Base-by-base conservation (phyloP, 176 grass and related monocot species). In the Elaeis guineensis region DNA sequence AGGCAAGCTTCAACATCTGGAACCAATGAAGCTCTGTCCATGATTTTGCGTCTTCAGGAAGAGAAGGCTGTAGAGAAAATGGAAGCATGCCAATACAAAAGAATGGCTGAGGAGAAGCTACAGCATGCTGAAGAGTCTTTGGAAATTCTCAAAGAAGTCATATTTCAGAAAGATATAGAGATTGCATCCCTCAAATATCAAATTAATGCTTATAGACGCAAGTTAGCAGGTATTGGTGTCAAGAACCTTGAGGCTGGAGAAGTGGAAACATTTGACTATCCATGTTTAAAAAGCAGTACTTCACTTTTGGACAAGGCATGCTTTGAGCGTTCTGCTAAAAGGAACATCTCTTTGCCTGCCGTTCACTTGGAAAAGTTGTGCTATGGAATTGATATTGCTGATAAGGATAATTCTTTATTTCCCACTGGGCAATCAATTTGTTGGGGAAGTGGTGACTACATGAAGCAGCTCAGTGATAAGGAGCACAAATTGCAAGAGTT, bases 41-140 rank as follows among this genome's bases (percentile, higher is more conserved):
- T 82, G 79, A 82, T 82, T 49, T 55, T 71, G 48, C 73, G 73
- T 17, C 73, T 82, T 22, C 79, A 82, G 65, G 67, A 72, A 30
- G 73, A 82, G 70, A 82, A 82, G 69, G 74, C 79, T 17, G 58
- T 48, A 21, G 73, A 66, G 53, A 77, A 77, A 49, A 72, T 82
- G 73, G 68, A 82, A 62, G 69, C 66, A 17, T 52, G 63, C 39
- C 79, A 82, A 25, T 82, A 82, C 67, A 77, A 57, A 56, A 77
- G 79, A 56, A 62, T 77, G 5, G 57, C 75, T 4, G 79, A 82
- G 53, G 79, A 82, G 60, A 82, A 77, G 68, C 52, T 82, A 20
- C 73, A 21, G 7, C 73, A 77, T 20, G 44, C 74, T 9, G 73
- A 77, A 32, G 73, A 77, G 52, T 58, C 62, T 4, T 24, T 72